Evolutionary conservation across 208 protist species (phyloP), one percentile per base, ranked within the genome.

Genomic region (Leishmania arabica): DNA sequence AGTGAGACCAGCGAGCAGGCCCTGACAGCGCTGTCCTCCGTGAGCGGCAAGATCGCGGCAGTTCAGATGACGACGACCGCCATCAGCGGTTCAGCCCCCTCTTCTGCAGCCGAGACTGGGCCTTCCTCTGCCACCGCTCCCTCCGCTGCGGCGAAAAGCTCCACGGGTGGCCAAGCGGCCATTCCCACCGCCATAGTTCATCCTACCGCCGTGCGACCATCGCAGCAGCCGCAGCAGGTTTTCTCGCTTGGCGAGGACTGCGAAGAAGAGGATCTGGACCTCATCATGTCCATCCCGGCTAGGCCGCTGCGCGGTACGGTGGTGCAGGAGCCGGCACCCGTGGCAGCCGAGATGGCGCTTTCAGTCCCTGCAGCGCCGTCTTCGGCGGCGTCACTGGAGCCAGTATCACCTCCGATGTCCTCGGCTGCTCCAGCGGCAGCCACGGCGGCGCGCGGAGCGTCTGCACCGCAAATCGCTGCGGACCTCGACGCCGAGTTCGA

Each of bases 401-500:
- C 47, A 70, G 64, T 8, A 56, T 3, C 37, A 31, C 27, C 68
- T 27, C 54, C 80, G 58, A 31, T 62, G 31, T n/a, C 81, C 24
- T 76, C 75, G 27, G 42, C 58, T n/a, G 75, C 68, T 45, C 3
- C 56, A 7, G 49, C 31, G 3, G 77, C 37, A 27, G 47, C n/a
- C 2, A 62, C 27, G 9, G 66, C 15, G 45, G 37, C 42, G 15
- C 73, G 65, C 24, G 34, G 54, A 2, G 78, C 64, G 9, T 80
- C 78, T n/a, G 72, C 78, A 40, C 64, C 71, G 21, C 81, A 72
- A 27, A 80, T 88, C 13, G 77, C 79, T 37, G 85, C 85, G 60
- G 77, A 77, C 69, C 85, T 94, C 69, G 92, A 96, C 77, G 88
- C 84, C 64, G 88, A 95, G 86, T 94, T 96, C 62, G 89, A 95